These are phyloP conservation scores for Exophiala phaeomuriformis DNA, from an alignment of 2,329 filamentous ascomycete genomes.

Conservation along the genomic window DNA sequence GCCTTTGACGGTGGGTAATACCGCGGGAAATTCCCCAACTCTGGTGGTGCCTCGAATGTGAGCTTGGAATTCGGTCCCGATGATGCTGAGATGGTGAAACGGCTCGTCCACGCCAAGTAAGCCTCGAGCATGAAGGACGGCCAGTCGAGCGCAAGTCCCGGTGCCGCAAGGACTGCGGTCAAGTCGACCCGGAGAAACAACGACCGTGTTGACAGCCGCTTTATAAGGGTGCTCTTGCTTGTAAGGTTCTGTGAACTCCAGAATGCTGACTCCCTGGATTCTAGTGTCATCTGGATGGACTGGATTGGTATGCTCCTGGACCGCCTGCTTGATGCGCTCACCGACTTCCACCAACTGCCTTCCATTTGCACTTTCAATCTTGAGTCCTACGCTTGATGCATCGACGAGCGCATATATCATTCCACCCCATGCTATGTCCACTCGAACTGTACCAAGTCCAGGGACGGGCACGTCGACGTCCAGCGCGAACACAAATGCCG, in stretches of 20 bases:
- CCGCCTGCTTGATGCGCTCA: constrained; percentile 38
- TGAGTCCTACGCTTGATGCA: constrained; percentile 33
- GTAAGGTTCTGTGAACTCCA: constrained; percentile 37
- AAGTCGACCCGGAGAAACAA: constrained; percentile 41
- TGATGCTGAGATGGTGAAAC: constrained; percentile 39
- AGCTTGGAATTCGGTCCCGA: constrained; percentile 39
- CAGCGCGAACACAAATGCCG: constrained; percentile 38
- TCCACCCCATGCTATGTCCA: constrained; percentile 44
- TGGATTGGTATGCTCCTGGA: constrained; percentile 33
- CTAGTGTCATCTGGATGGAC: constrained; percentile 40
- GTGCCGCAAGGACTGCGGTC: constrained; percentile 44
- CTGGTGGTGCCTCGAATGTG: constrained; percentile 35
- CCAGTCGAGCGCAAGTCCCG: constrained; percentile 40
- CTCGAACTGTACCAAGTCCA: constrained; percentile 35
- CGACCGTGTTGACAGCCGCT: constrained; percentile 36
- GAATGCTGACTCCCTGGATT: constrained; percentile 38
- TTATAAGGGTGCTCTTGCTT: constrained; percentile 26
- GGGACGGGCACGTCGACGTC: constrained; percentile 38
- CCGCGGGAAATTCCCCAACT: constrained; percentile 36
- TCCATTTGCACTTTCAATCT: constrained; percentile 32
- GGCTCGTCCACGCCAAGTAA: constrained; percentile 34
- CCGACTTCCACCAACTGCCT: constrained; percentile 38
- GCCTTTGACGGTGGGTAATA: constrained; percentile 39
- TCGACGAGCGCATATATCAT: constrained; percentile 43
- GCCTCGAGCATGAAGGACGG: constrained; percentile 39